Conservation (phyloP, 352 stramenopile species). For the Elongisporangium undulatum region DNA sequence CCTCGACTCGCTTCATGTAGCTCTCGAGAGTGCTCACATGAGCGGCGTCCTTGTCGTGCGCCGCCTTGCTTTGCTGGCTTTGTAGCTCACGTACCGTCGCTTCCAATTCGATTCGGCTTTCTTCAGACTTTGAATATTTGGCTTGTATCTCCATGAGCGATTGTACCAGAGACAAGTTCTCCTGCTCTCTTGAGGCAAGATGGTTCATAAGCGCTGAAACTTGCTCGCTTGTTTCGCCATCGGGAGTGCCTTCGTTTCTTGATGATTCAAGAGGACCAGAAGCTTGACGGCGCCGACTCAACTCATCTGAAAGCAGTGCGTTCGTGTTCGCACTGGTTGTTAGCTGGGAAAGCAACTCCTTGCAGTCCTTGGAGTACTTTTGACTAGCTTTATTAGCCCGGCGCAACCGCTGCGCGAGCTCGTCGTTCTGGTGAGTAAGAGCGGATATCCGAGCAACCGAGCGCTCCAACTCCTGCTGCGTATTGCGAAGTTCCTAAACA, state of each 20-base stretch:
- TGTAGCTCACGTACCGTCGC: slow-evolving; percentile 1
- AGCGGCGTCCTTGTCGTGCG: slow-evolving; percentile 16
- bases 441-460: slow-evolving; percentile 13
- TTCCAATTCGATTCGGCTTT: slow-evolving; percentile 3
- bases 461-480: slow-evolving; percentile 9
- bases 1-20: slow-evolving; percentile 23
- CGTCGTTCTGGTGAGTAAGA: slow-evolving; percentile 23
- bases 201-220: slow-evolving; percentile 14
- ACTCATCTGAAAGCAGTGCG: slow-evolving; percentile 8
- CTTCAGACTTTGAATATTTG: slow-evolving; percentile 12
- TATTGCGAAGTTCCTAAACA: slow-evolving; percentile 1
- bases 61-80: slow-evolving; percentile 2
- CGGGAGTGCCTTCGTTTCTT: not conserved
- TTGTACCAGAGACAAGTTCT: slow-evolving; percentile 39
- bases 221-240: not conserved
- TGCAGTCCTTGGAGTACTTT: slow-evolving; percentile 14
- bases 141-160: slow-evolving; percentile 35
- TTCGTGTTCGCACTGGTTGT: slow-evolving; percentile 14
- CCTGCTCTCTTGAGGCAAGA: slow-evolving; percentile 27
- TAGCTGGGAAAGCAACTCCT: slow-evolving; percentile 17
- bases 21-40: slow-evolving; percentile 19
- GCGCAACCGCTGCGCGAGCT: slow-evolving; percentile 18
- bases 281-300: slow-evolving; percentile 6
- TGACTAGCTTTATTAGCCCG: slow-evolving; percentile 17
- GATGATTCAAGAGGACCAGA: slow-evolving; percentile 5